Base-by-base conservation (phyloP, 75 land plant species). In the Selaginella tamariscina region DNA sequence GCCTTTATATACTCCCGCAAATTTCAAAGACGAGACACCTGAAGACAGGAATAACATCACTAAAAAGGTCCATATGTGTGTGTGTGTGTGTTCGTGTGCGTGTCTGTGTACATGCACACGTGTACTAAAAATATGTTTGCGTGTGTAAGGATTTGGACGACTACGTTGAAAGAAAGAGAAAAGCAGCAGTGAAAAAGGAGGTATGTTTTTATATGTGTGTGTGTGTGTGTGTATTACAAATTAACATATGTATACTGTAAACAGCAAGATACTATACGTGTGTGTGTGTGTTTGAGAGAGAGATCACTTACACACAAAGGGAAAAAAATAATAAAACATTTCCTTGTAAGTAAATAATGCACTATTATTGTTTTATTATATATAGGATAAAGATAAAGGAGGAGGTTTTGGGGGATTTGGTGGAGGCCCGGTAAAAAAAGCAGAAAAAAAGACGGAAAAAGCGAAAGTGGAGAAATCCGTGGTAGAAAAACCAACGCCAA, bases 21-120 rank as follows among this genome's bases (percentile, higher is more conserved):
- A 56, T 26, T 55, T 31, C 64, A 68, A 49, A 33, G 79, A 77
- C 8, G 79, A 77, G 49, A 39, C 44, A 1, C 79, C 79, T 24
- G 79, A 77, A 72, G 65, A 65, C 29, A 60, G 79, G 31, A 73
- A 72, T 26, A 66, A 54, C 56, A 73, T 77, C 29, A 56, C 79
- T 54, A 54, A 71, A 18, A 68, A 67, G 75, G 79, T 76, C 28
- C 33, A 49, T 55, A 26, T 15, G n/a, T n/a, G n/a, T n/a, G n/a
- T n/a, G n/a, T n/a, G n/a, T 39, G 15, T 39, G 49, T 39, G 49
- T 39, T n/a, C n/a, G n/a, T n/a, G n/a, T n/a, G n/a, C n/a, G n/a
- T n/a, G n/a, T n/a, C n/a, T n/a, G n/a, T n/a, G n/a, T n/a, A n/a
- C n/a, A n/a, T n/a, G n/a, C n/a, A n/a, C n/a, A n/a, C n/a, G n/a